Evolutionary conservation across 2,329 filamentous ascomycete species (phyloP).

Genomic region (Didymella pomorum): DNA sequence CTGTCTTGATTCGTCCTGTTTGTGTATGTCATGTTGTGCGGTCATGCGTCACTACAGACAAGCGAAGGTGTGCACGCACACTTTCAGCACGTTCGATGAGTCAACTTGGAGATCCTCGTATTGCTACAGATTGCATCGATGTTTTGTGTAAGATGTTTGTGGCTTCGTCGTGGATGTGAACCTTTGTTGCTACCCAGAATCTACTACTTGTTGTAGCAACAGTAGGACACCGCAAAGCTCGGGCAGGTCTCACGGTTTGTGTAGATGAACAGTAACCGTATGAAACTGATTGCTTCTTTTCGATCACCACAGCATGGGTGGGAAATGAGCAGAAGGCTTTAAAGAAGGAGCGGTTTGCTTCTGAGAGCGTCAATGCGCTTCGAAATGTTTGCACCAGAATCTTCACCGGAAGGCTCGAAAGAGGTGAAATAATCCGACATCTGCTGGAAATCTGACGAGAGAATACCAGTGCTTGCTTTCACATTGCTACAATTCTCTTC

Average conservation of each 20-base stretch:
- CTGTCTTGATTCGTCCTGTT: too few species aligned
- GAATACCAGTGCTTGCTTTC: neutral
- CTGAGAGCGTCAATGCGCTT: too few species aligned
- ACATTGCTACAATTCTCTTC: neutral
- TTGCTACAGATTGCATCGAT: neutral
- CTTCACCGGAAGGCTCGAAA: neutral
- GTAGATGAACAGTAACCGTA: neutral
- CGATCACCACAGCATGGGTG: neutral
- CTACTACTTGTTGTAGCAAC: neutral
- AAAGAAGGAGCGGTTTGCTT: neutral
- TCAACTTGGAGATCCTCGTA: neutral
- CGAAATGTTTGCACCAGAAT: neutral
- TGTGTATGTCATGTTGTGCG: neutral
- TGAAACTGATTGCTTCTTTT: too few species aligned
- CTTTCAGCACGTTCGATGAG: neutral
- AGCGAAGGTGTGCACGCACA: neutral
- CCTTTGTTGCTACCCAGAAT: neutral
- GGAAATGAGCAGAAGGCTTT: neutral
- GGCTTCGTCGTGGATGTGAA: neutral
- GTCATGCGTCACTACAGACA: neutral
- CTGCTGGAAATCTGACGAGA: neutral
- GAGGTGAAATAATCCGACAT: neutral
- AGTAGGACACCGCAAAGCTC: neutral
- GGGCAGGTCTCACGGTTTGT: neutral
- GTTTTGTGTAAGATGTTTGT: neutral